A percentile compares a stretch with the other conserved stretches of the same genome.
These are phyloP conservation scores for Gaeumannomyces sp. DNA, from an alignment of 2,329 filamentous ascomycete genomes.

Conservation along the genomic window DNA sequence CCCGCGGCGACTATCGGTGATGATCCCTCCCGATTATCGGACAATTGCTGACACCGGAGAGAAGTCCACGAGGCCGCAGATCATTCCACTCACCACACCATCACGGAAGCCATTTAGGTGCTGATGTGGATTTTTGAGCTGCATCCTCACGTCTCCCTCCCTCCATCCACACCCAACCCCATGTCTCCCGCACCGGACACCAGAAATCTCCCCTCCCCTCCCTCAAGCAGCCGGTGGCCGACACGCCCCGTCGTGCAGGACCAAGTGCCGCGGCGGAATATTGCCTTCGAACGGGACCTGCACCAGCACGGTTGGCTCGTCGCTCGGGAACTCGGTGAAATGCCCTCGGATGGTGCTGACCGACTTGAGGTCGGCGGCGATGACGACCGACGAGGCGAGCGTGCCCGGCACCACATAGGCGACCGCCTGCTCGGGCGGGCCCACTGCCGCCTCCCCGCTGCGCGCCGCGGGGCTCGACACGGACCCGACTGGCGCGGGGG, in stretches of 20 bases:
- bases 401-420: conserved; percentile 27
- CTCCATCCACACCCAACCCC: neutral
- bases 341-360: conserved; percentile 24
- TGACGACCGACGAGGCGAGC: conserved; percentile 23
- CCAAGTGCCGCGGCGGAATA: conserved; percentile 20
- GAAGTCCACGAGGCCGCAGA: no score
- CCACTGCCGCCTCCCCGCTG: neutral
- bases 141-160: neutral
- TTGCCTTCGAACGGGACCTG: conserved; percentile 24
- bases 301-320: conserved; percentile 26
- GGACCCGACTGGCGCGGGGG: conserved; percentile 15
- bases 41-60: no score
- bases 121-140: neutral
- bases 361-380: conserved; percentile 24
- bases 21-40: no score
- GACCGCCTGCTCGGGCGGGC: conserved; percentile 12
- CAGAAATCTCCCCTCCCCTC: neutral
- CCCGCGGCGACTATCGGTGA: no score
- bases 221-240: neutral
- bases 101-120: neutral
- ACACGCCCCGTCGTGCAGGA: conserved; percentile 26
- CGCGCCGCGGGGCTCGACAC: conserved; percentile 2
- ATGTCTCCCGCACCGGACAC: neutral
- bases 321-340: conserved; percentile 28
- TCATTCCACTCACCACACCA: neutral